Base-by-base conservation (phyloP, 2,329 filamentous ascomycete genomes). In the Helminthosporium solani region DNA sequence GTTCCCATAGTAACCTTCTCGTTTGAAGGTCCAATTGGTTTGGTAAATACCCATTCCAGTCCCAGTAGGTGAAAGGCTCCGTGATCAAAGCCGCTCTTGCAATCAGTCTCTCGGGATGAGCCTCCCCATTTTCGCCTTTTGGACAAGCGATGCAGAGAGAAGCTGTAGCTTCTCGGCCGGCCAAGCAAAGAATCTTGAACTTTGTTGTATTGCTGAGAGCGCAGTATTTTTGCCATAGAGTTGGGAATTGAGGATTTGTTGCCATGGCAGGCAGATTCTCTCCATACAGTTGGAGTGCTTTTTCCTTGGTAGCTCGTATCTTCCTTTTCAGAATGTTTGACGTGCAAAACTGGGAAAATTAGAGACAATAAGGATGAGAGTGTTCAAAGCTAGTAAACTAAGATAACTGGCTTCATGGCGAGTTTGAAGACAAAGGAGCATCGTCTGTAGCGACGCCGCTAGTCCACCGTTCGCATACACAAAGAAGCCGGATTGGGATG, bases 31-130 rank as follows among this genome's bases (percentile, higher is more conserved):
- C 35, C 21, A 25, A 20, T 8, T 23, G 20, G 11, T 25, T 16
- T 8, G n/a, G 7, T 43, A 40, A 28, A 2, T 49, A 15, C 1
- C 50, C 54, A 36, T 56, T 45, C 61, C 62, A 66, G 46, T 64
- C 61, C 51, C 48, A 60, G 46, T 59, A 64, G 3, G 50, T 58
- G 40, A 63, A 64, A 5, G 61, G 60, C 35, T 64, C 59, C 33
- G 51, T 48, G 15, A 56, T 46, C 21, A 49, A 44, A 3, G 47
- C 46, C 33, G 37, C 21, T 18, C 44, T 47, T 18, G 41, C 47
- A 9, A 42, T 19, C 21, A 25, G 28, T 11, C 30, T 30, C 7
- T 33, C 23, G 15, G 14, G 9, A 11, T 23, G 12, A 8, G 19
- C 5, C n/a, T 39, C 9, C 4, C 33, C 21, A 1, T 14, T 9